Base-by-base conservation (phyloP, 768 basidiomycete genomes). In the Lactarius deliciosus region DNA sequence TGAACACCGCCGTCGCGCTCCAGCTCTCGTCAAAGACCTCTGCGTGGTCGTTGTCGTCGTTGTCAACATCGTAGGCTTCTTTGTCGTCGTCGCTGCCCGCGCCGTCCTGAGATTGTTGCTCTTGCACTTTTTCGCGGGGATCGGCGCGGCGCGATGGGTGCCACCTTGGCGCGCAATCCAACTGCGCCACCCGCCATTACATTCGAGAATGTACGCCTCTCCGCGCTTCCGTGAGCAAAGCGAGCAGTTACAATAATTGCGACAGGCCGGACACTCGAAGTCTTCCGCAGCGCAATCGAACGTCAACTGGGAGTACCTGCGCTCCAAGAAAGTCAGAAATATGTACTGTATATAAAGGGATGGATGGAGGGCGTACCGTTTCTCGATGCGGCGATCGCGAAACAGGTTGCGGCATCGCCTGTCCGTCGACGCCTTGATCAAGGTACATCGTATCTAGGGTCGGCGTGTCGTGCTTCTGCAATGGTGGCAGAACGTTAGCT, bases 241-340 rank as follows among this genome's bases (percentile, higher is more conserved):
- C 25, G 25, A 28, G 25, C 25, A 28, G 2, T 28, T 28, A 28
- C 25, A 28, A 28, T 28, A 28, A 2, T 28, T 28, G 2, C 25
- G 25, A 28, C 2, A 28, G 2, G 25, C 25, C 25, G 25, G 25
- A 28, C n/a, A n/a, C n/a, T n/a, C 25, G 25, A 28, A 28, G 25
- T 28, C 25, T 28, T 28, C 25, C 2, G 25, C 25, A 2, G 25
- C 1, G 25, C 25, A 2, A 28, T 28, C 25, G 25, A 28, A 28
- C 25, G 25, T 28, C 65, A 80, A 63, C 20, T 78, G 74, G 1
- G 79, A 77, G 62, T 82, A 81, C 68, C 81, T 81, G 43, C n/a
- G 18, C 16, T 18, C 25, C n/a, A 22, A 41, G 40, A 28, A n/a
- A 25, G n/a, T 60, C 11, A 60, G 28, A 30, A 30, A 30, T 47